Evolutionary conservation across 257 asterid genomes (phyloP), one percentile per base, ranked within the genome.

Genomic region (Mitragyna speciosa): DNA sequence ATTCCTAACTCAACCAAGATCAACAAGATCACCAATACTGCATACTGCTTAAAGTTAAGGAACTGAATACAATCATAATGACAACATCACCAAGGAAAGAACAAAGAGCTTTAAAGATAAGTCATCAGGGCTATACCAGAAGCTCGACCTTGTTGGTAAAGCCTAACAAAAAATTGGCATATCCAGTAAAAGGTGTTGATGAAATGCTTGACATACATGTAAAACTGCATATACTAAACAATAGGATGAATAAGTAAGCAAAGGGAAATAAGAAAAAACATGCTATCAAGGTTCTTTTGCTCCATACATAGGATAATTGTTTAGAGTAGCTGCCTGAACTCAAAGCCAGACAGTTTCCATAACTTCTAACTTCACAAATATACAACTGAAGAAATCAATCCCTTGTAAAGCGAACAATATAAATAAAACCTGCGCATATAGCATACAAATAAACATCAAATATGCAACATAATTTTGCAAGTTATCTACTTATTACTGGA

Each of bases 21-120:
- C 89, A 96, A 78, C 81, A 96, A 78, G 88, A 96, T 80, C 77
- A 96, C 87, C 87, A 96, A 87, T 30, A 90, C 77, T 3, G 99
- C 92, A 86, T 89, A 94, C 99, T 96, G 78, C 72, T 76, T 68
- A 65, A 79, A 70, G 82, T 90, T 92, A 92, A 96, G 98, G 97
- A 90, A 85, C 83, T 89, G 87, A 78, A 47, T 47, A 47, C n/a
- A 58, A 24, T 36, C 78, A 79, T 79, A 64, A 79, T 79, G 64
- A 71, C 73, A 11, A 59, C 59, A 74, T 19, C 69, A 77, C 26
- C 56, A 67, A 49, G 49, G 65, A 45, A 67, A 64, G 69, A 51
- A 30, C 26, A n/a, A 52, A 20, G 68, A 76, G 26, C 43, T 22
- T n/a, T 36, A 28, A 8, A 67, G 31, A 70, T 24, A 65, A 56